phyloP scores from a whole-genome alignment of 1,284 basidiomycete species.

The Microbotryomycetes sp. region DNA sequence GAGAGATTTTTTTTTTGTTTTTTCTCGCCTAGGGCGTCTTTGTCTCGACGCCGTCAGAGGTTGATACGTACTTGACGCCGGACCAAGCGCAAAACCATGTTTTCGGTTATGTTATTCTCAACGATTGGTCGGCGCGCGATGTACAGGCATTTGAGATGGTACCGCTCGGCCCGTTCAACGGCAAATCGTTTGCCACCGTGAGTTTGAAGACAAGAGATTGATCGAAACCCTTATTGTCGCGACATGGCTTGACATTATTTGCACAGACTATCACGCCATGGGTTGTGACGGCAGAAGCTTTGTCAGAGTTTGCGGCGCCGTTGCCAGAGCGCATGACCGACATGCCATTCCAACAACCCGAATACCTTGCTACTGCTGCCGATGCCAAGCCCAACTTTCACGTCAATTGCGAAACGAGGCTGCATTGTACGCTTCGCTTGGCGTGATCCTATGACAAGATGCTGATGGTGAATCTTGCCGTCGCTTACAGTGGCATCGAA shows the following conservation, averaged over 20 bases:
- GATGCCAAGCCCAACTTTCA: conserved; percentile 1
- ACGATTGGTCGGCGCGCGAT: conserved; percentile 35
- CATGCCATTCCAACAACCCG: not conserved
- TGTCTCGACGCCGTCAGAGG: conserved; percentile 22
- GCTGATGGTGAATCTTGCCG: not conserved
- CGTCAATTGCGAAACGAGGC: not conserved
- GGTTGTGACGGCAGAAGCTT: conserved; percentile 31
- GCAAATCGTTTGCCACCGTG: conserved; percentile 35
- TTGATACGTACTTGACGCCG: conserved; percentile 22
- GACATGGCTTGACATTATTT: not conserved
- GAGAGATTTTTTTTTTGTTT: conserved; percentile 2
- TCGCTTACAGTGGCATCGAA: not conserved
- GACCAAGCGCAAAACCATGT: conserved; percentile 21
- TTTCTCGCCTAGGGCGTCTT: conserved; percentile 12
- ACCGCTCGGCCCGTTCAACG: conserved; percentile 28
- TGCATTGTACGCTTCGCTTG: not conserved
- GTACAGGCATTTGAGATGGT: conserved; percentile 28
- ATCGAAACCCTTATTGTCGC: no score
- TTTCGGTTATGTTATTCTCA: conserved; percentile 34
- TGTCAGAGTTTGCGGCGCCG: conserved; percentile 27
- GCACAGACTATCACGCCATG: conserved; percentile 31
- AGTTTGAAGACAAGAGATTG: not conserved
- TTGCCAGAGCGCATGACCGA: conserved; percentile 12
- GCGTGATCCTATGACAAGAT: not conserved
- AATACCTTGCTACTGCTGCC: not conserved